A percentile compares a stretch with the other conserved stretches of the same genome.
phyloP scores from a whole-genome alignment of 2,329 filamentous ascomycete genomes.

The Botrytis squamosa region DNA sequence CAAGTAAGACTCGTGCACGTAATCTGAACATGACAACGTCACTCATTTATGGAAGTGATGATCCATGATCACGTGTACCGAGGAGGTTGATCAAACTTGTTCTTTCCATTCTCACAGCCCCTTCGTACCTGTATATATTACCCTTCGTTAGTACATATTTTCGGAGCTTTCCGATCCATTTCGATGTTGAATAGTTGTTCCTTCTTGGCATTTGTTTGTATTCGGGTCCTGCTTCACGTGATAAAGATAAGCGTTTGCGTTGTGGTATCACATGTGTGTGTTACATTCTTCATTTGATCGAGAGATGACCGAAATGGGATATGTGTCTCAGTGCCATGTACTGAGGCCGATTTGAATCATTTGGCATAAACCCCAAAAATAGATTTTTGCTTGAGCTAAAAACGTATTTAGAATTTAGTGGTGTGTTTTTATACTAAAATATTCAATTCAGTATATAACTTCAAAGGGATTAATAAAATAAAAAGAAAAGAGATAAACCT shows the following conservation, averaged over 20 bases:
- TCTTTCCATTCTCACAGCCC: not conserved
- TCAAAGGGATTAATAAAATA: too few species aligned
- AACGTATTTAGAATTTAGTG: too few species aligned
- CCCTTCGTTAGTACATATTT: not conserved
- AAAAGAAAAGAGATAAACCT: too few species aligned
- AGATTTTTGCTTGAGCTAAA: too few species aligned
- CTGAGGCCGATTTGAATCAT: too few species aligned
- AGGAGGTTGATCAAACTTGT: not conserved
- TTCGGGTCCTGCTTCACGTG: slow-evolving; percentile 8
- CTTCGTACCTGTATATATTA: not conserved
- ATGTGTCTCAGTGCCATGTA: not conserved
- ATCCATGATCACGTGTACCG: not conserved
- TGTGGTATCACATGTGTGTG: not conserved
- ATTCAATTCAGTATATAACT: too few species aligned
- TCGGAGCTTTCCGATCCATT: slow-evolving; percentile 6
- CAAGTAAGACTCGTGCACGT: not conserved
- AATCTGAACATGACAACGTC: not conserved
- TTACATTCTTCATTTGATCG: slow-evolving; percentile 9
- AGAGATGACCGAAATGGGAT: not conserved
- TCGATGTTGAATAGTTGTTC: not conserved
- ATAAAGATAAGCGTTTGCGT: not conserved
- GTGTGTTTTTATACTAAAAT: too few species aligned
- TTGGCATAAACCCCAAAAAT: too few species aligned
- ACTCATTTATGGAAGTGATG: not conserved
- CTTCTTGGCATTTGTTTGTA: not conserved